phyloP scores from a whole-genome alignment of 108 stramenopile genomes.

The Discostella stelligeroides region DNA sequence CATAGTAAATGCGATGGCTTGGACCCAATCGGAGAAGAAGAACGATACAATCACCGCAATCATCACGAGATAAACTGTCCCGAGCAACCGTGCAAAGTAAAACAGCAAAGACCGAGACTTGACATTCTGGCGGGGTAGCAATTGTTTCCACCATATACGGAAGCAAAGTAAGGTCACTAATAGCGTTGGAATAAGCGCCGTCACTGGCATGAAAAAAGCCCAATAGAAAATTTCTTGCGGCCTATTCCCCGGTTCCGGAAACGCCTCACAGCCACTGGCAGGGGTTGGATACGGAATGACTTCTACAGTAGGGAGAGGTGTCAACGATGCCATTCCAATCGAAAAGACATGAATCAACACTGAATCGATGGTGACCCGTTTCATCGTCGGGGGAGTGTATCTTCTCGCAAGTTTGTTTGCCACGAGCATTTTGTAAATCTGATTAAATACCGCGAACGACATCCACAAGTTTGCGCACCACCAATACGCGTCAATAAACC shows the following conservation, averaged over 20 bases:
- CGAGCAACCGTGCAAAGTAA: slow-evolving; percentile 36
- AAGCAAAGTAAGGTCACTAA: slow-evolving; percentile 16
- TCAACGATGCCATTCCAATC: slow-evolving; percentile 14
- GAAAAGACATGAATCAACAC: slow-evolving; percentile 31
- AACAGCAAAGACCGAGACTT: slow-evolving; percentile 31
- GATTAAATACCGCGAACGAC: slow-evolving; percentile 24
- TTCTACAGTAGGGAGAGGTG: slow-evolving; percentile 17
- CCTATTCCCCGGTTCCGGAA: slow-evolving; percentile 22
- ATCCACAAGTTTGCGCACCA: slow-evolving; percentile 45
- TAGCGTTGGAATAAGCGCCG: slow-evolving; percentile 27
- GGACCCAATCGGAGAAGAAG: slow-evolving; percentile 37
- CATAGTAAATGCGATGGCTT: slow-evolving; percentile 32
- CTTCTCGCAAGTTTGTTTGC: slow-evolving; percentile 15
- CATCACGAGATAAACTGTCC: slow-evolving; percentile 25
- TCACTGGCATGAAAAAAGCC: slow-evolving; percentile 38
- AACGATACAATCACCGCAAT: slow-evolving; percentile 33
- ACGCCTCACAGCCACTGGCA: slow-evolving; percentile 27
- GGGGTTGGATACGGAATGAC: slow-evolving; percentile 27
- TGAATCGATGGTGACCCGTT: slow-evolving; percentile 18
- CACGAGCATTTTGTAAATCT: slow-evolving; percentile 24
- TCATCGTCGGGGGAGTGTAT: slow-evolving; percentile 23
- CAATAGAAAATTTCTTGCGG: slow-evolving; percentile 35
- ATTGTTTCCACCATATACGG: slow-evolving; percentile 35
- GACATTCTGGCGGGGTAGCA: slow-evolving; percentile 24
- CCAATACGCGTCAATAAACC: slow-evolving; percentile 43